Conservation (phyloP, 2,329 filamentous ascomycete species). For the Pyricularia grisea region DNA sequence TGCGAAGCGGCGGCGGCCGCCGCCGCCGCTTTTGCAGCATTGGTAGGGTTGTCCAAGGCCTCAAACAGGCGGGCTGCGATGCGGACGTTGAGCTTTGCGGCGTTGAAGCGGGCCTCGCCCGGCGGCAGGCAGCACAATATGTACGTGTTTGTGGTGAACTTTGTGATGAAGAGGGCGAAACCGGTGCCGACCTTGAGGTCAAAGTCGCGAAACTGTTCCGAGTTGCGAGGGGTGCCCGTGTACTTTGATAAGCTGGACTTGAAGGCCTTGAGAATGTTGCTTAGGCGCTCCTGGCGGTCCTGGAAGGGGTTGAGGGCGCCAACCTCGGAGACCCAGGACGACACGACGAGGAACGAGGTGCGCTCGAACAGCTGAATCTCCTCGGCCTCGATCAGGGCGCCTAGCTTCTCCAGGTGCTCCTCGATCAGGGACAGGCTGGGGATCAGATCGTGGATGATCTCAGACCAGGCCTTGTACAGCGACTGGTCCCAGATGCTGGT, state of each 20-base stretch:
- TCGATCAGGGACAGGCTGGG: slow-evolving; percentile 87
- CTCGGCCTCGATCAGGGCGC: slow-evolving; percentile 79
- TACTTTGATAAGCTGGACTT: slow-evolving; percentile 76
- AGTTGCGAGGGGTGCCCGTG: slow-evolving; percentile 70
- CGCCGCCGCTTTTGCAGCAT: slow-evolving; percentile 12
- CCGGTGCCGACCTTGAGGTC: slow-evolving; percentile 66
- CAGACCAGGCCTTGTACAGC: slow-evolving; percentile 95
- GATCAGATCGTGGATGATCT: slow-evolving; percentile 96
- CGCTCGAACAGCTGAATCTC: slow-evolving; percentile 93
- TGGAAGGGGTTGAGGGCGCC: slow-evolving; percentile 77
- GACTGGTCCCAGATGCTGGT: slow-evolving; percentile 99
- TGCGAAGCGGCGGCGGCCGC: slow-evolving; percentile 9
- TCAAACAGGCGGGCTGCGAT: slow-evolving; percentile 77
- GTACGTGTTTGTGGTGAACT: slow-evolving; percentile 96
- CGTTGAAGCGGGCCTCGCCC: slow-evolving; percentile 84
- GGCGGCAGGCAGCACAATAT: slow-evolving; percentile 87
- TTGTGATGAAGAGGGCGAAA: slow-evolving; percentile 91
- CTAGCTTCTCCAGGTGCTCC: slow-evolving; percentile 71
- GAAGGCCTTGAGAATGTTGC: slow-evolving; percentile 97
- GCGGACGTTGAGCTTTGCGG: slow-evolving; percentile 81
- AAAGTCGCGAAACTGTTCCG: slow-evolving; percentile 72
- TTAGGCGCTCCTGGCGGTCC: slow-evolving; percentile 88
- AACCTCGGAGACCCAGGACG: slow-evolving; percentile 69
- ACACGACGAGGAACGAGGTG: slow-evolving; percentile 94
- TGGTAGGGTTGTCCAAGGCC: slow-evolving; percentile 45